phyloP scores from a whole-genome alignment of 2,329 filamentous ascomycete species.

The Calonectria leucothoes region DNA sequence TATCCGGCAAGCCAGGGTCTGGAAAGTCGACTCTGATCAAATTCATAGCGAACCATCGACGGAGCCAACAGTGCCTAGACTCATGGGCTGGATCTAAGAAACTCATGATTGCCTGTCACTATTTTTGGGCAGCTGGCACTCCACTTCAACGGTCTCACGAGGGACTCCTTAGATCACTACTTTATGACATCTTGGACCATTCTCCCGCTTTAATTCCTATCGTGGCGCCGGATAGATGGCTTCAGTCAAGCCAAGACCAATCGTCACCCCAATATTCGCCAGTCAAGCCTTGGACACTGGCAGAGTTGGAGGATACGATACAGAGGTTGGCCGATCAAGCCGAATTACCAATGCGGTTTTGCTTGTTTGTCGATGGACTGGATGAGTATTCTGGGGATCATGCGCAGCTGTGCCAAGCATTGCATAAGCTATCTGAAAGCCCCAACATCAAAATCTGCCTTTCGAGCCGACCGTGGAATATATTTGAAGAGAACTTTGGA shows the following conservation, averaged over 20 bases:
- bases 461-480: conserved; percentile 26
- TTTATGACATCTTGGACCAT: conserved; percentile 23
- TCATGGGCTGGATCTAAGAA: neutral
- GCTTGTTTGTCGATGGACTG: conserved; percentile 34
- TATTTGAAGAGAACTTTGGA: conserved; percentile 18
- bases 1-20: conserved; percentile 51
- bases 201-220: conserved; percentile 1
- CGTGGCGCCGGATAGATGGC: conserved; percentile 3
- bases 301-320: conserved; percentile 5
- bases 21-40: conserved; percentile 24
- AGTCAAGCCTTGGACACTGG: conserved; percentile 6
- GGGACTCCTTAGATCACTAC: conserved; percentile 20
- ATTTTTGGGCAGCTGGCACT: conserved; percentile 27
- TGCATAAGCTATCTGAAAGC: conserved; percentile 8
- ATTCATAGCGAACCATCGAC: conserved; percentile 8
- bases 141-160: conserved; percentile 25
- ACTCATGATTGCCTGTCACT: conserved; percentile 18
- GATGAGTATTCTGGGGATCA: conserved; percentile 32
- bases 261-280: neutral
- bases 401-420: conserved; percentile 4
- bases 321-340: neutral
- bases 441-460: conserved; percentile 28
- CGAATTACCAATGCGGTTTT: neutral
- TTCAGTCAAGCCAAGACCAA: neutral
- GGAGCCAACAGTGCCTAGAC: neutral